A percentile compares a stretch with the other conserved stretches of the same genome.
These are phyloP conservation scores for Cucumis variabilis DNA, from an alignment of 331 rosid species.

Conservation along the genomic window DNA sequence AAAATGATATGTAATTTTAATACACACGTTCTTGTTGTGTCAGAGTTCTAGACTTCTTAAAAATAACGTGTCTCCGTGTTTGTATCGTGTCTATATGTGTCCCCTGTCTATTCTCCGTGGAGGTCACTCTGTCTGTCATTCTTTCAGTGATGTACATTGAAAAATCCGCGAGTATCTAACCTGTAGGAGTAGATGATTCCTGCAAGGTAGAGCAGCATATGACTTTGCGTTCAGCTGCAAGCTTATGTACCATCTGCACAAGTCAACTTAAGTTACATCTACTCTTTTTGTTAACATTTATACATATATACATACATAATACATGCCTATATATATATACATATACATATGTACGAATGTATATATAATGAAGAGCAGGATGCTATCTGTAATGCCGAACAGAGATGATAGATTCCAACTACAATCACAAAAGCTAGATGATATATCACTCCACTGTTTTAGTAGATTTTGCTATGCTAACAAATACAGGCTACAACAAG, in stretches of 20 bases:
- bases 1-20: background rate
- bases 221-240: slow-evolving; percentile 45
- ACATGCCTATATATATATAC: no score
- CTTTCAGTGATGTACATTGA: slow-evolving; percentile 19
- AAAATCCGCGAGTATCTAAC: slow-evolving; percentile 44
- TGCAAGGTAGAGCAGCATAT: slow-evolving; percentile 85
- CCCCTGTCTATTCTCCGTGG: no score
- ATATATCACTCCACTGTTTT: background rate
- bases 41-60: no score
- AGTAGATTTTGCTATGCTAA: background rate
- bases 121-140: background rate
- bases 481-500: background rate
- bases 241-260: slow-evolving; percentile 52
- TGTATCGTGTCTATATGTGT: background rate
- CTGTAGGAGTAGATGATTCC: slow-evolving; percentile 79
- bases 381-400: background rate
- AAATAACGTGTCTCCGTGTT: background rate
- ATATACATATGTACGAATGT: no score
- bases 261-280: slow-evolving; percentile 13
- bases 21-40: background rate
- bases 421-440: background rate
- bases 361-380: background rate
- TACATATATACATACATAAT: no score
- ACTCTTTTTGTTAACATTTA: background rate
- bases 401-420: background rate